Percentiles rank a stretch among this genome's conserved stretches.
These are phyloP conservation scores for Heliamphora exappendiculata DNA, from an alignment of 148 eudicot genomes.

Conservation along the genomic window DNA sequence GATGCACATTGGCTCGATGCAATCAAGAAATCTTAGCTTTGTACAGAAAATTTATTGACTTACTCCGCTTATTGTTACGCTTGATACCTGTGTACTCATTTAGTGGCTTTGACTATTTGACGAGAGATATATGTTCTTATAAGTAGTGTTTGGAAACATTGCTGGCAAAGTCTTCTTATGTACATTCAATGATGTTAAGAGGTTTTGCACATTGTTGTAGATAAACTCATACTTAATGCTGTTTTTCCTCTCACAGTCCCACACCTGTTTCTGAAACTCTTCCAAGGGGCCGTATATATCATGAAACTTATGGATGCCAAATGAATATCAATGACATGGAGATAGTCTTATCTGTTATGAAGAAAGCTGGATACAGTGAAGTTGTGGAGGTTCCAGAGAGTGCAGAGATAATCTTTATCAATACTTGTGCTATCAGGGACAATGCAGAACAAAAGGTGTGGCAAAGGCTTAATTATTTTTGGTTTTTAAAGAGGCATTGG, in stretches of 20 bases:
- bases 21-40: not conserved
- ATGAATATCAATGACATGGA: constrained; percentile 99
- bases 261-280: constrained; percentile 36
- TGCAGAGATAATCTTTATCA: constrained; percentile 93
- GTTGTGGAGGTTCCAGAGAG: constrained; percentile 72
- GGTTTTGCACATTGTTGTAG: not conserved
- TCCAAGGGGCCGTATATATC: constrained; percentile 79
- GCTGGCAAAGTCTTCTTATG: not conserved
- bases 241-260: constrained; percentile 29
- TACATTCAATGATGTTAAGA: not conserved
- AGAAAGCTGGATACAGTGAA: constrained; percentile 78
- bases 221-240: not conserved
- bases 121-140: not conserved
- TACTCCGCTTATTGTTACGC: not conserved
- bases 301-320: constrained; percentile 96
- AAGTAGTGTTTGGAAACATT: constrained; percentile 1
- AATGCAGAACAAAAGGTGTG: constrained; percentile 95
- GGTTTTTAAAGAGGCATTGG: constrained; percentile 97
- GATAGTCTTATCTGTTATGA: constrained; percentile 91
- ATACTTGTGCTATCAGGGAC: constrained; percentile 96
- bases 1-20: not conserved
- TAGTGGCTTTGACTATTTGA: not conserved
- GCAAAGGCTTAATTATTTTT: constrained; percentile 96
- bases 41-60: not conserved
- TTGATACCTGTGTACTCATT: not conserved